phyloP scores from a whole-genome alignment of 176 grass and related monocot genomes.

The Phyllostachys edulis region DNA sequence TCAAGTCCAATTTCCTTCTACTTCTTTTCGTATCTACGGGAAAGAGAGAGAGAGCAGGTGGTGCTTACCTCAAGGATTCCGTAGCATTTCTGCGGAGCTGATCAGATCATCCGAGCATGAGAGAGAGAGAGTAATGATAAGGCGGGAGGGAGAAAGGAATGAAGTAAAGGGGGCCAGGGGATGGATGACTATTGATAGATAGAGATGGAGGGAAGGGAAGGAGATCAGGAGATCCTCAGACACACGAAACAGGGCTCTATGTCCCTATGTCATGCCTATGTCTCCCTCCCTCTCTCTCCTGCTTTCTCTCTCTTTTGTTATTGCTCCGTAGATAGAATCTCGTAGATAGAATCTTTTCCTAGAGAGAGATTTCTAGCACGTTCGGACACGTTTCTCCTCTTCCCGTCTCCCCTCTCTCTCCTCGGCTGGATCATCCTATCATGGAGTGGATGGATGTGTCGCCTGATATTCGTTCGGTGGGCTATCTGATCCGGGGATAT shows the following conservation, averaged over 20 bases:
- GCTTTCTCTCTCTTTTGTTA: too few species aligned
- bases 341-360: slow-evolving; percentile 29
- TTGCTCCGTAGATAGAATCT: too few species aligned
- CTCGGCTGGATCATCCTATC: background rate
- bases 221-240: slow-evolving; percentile 50
- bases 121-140: background rate
- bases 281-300: background rate
- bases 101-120: background rate
- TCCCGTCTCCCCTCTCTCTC: background rate
- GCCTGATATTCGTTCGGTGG: background rate
- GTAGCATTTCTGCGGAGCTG: background rate
- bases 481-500: too few species aligned
- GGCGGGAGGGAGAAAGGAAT: background rate
- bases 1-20: background rate
- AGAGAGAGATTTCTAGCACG: slow-evolving; percentile 36
- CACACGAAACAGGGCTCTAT: slow-evolving; percentile 37
- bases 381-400: slow-evolving; percentile 25
- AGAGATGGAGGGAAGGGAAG: background rate
- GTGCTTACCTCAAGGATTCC: slow-evolving; percentile 24
- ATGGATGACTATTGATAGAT: background rate
- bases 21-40: background rate
- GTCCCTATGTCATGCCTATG: background rate
- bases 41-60: background rate
- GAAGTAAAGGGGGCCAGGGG: too few species aligned
- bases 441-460: background rate